A percentile compares a stretch with the other conserved stretches of the same genome.
Evolutionary conservation across 306 rosid genomes (phyloP).

Genomic region (Malus sieversii): DNA sequence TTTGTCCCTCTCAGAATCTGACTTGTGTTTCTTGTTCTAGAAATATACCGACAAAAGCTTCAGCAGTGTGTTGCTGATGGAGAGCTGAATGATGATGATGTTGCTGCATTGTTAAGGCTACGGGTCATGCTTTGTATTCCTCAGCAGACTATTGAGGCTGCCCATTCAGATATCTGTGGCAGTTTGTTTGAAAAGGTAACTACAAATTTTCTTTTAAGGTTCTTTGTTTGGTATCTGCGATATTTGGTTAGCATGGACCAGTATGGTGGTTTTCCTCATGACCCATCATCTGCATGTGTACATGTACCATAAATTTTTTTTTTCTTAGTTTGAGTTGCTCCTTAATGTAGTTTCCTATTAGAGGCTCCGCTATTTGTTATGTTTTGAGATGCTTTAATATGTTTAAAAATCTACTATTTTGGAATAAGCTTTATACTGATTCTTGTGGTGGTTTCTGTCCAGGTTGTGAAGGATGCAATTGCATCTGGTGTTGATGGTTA

Average conservation of each 20-base stretch:
- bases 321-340: not conserved
- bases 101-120: conserved; percentile 73
- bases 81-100: conserved; percentile 72
- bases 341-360: not conserved
- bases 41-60: conserved; percentile 94
- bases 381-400: not conserved
- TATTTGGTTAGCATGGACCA: not conserved
- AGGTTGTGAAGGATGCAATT: conserved; percentile 91
- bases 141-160: conserved; percentile 81
- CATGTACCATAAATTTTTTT: not conserved
- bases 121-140: conserved; percentile 93
- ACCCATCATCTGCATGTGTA: not conserved
- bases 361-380: not conserved
- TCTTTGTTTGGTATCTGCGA: not conserved
- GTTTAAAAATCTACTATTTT: not conserved
- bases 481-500: conserved; percentile 89
- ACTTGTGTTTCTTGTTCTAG: conserved; percentile 30
- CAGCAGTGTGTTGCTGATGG: conserved; percentile 90
- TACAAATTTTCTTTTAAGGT: conserved; percentile 8
- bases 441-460: conserved; percentile 11
- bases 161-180: conserved; percentile 93
- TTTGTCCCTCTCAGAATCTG: conserved; percentile 22
- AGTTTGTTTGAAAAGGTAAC: conserved; percentile 86
- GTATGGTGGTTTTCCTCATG: not conserved
- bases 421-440: conserved; percentile 12